Evolutionary conservation across 1,284 basidiomycete species (phyloP).

Genomic region (Amylostereum areolatum): DNA sequence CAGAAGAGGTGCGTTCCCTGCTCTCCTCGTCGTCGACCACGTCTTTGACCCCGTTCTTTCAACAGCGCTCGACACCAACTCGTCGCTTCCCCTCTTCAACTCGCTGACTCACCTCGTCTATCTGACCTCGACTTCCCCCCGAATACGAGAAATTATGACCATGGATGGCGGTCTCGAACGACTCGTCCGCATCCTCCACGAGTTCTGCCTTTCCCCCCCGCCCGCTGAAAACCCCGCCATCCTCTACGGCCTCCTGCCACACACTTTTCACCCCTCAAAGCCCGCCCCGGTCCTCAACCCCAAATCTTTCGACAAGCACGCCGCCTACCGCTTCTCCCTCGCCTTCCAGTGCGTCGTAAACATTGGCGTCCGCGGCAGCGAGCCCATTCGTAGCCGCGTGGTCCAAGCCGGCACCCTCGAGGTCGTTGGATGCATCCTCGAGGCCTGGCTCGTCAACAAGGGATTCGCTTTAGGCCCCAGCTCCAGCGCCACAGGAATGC

Average conservation of each 20-base stretch:
- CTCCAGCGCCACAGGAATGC: slow-evolving; percentile 54
- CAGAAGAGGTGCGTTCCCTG: slow-evolving; percentile 70
- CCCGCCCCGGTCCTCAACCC: slow-evolving; percentile 58
- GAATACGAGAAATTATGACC: slow-evolving; percentile 97
- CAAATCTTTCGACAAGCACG: slow-evolving; percentile 71
- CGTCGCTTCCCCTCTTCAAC: slow-evolving; percentile 90
- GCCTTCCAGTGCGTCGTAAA: slow-evolving; percentile 98
- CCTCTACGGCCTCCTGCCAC: slow-evolving; percentile 69
- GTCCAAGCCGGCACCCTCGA: slow-evolving; percentile 96
- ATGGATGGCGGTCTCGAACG: slow-evolving; percentile 96
- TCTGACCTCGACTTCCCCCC: slow-evolving; percentile 94
- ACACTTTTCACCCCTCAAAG: slow-evolving; percentile 46
- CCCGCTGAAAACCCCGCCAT: slow-evolving; percentile 67
- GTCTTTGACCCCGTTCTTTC: slow-evolving; percentile 2
- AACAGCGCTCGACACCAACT: slow-evolving; percentile 88
- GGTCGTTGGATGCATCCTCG: slow-evolving; percentile 90
- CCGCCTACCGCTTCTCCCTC: slow-evolving; percentile 81
- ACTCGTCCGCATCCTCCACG: slow-evolving; percentile 87
- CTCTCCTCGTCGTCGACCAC: slow-evolving; percentile 9
- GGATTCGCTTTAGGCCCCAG: slow-evolving; percentile 75
- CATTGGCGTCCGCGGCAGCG: slow-evolving; percentile 95
- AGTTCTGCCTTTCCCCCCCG: slow-evolving; percentile 76
- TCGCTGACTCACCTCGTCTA: slow-evolving; percentile 96
- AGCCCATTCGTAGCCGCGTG: slow-evolving; percentile 86
- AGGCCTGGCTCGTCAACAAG: slow-evolving; percentile 85